phyloP scores from a whole-genome alignment of 176 grass and related monocot genomes.

The Ampelocalamus luodianensis region DNA sequence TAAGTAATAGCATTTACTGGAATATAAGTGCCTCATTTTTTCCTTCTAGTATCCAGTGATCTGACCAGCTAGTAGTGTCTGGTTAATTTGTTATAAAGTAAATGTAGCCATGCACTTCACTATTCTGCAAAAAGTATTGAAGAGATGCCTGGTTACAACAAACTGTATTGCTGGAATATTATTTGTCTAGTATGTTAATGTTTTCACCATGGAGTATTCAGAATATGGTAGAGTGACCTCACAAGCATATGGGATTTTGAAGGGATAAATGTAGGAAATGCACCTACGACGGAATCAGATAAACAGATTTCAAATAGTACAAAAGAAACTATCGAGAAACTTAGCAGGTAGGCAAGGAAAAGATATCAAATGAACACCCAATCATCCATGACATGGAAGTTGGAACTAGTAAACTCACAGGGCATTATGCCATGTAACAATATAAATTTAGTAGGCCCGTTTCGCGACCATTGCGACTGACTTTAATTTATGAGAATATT shows the following conservation, averaged over 20 bases:
- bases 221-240: slow-evolving; percentile 18
- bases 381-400: not conserved
- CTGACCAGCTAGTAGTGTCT: not conserved
- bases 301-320: slow-evolving; percentile 29
- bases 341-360: slow-evolving; percentile 28
- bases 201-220: slow-evolving; percentile 22
- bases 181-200: not conserved
- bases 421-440: slow-evolving; percentile 11
- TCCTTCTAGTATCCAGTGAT: slow-evolving; percentile 4
- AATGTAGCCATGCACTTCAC: slow-evolving; percentile 1
- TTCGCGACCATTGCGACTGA: not conserved
- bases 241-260: slow-evolving; percentile 18
- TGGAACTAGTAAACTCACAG: slow-evolving; percentile 13
- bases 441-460: slow-evolving; percentile 16
- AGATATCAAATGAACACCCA: not conserved
- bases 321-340: slow-evolving; percentile 17
- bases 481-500: slow-evolving; percentile 6
- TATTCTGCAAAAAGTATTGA: slow-evolving; percentile 17
- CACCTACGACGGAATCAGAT: slow-evolving; percentile 11
- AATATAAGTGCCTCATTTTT: not conserved
- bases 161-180: slow-evolving; percentile 28
- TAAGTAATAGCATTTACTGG: slow-evolving; percentile 35
- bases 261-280: slow-evolving; percentile 27
- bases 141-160: not conserved
- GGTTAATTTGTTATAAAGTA: slow-evolving; percentile 28